These are phyloP conservation scores for Vicia faba DNA, from an alignment of 306 rosid species.

Conservation along the genomic window DNA sequence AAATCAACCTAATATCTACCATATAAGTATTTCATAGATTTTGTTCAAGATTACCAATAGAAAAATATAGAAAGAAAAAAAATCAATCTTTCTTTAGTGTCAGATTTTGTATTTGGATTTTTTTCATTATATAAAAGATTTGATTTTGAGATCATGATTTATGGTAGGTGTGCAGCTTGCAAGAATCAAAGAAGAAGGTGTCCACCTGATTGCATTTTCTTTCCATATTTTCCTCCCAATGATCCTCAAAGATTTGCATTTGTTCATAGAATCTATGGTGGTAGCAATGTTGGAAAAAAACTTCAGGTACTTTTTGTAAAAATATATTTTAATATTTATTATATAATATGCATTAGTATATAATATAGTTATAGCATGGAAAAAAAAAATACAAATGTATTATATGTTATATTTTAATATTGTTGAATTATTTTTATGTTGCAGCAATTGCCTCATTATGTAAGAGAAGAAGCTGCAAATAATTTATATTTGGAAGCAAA, in stretches of 20 bases:
- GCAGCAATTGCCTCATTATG: constrained; percentile 51
- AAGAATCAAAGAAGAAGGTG: constrained; percentile 74
- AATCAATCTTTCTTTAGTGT: constrained; percentile 34
- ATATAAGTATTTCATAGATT: constrained; percentile 2
- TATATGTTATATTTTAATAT: too few species aligned
- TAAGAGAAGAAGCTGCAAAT: constrained; percentile 57
- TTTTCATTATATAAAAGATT: constrained; percentile 1
- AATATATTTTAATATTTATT: neutral
- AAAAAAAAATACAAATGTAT: too few species aligned
- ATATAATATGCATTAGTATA: neutral
- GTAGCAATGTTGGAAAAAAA: constrained; percentile 66
- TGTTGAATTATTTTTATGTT: neutral
- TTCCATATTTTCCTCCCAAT: constrained; percentile 68
- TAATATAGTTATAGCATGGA: too few species aligned
- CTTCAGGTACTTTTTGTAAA: constrained; percentile 55
- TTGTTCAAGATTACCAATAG: constrained; percentile 35
- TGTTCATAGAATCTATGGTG: constrained; percentile 78
- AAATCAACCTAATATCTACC: neutral
- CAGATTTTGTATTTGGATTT: constrained; percentile 25
- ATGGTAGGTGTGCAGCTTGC: constrained; percentile 71
- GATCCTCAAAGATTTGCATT: constrained; percentile 70
- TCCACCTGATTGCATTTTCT: constrained; percentile 67
- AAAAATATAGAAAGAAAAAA: constrained; percentile 5
- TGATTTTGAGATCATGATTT: constrained; percentile 37
- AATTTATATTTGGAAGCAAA: constrained; percentile 58